Evolutionary conservation across 1,284 basidiomycete genomes (phyloP), one percentile per base, ranked within the genome.

Genomic region (Mycosarcoma maydis): DNA sequence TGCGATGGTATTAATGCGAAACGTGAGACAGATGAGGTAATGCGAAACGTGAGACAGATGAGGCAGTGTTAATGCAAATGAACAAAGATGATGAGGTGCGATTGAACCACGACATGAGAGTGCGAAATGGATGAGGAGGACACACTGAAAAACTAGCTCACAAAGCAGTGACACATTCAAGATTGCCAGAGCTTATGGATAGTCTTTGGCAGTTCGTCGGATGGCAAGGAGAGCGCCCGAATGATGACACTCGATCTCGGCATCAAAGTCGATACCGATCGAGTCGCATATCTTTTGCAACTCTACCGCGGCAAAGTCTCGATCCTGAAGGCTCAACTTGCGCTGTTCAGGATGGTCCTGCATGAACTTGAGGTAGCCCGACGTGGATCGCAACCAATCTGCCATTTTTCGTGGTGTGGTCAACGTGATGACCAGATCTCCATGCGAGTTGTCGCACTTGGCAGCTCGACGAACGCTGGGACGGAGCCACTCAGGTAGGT

Each of bases 341-440:
- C 47, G 42, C 47, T 71, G 61, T 19, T 71, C 67, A 20, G 57
- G 38, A 14, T 57, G 22, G 16, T 60, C 43, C 23, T 60, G 51
- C 40, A 71, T 9, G 7, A 54, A 60, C 24, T 65, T 66, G 29
- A 60, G 43, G 26, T 71, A 71, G 3, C 43, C 67, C 11, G 61
- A 65, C 3, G 57, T 65, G 5, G 61, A 65, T 23, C 67, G 42
- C 23, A 65, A 38, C 61, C 60, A 71, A 8, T 65, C 67, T 1
- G 55, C 61, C 67, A 65, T 59, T 46, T 64, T 65, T 9, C 61
- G 22, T 4, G 67, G 60, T 22, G 67, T 65, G 1, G 61, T 58
- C 45, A 48, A 40, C 17, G 61, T 52, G 23, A 71, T 42, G 19
- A 65, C 52, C 29, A 71, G 46, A 30, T 71, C 67, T 8, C 46